phyloP scores from a whole-genome alignment of 148 eudicot species.

The Gaultheria prostrata region DNA sequence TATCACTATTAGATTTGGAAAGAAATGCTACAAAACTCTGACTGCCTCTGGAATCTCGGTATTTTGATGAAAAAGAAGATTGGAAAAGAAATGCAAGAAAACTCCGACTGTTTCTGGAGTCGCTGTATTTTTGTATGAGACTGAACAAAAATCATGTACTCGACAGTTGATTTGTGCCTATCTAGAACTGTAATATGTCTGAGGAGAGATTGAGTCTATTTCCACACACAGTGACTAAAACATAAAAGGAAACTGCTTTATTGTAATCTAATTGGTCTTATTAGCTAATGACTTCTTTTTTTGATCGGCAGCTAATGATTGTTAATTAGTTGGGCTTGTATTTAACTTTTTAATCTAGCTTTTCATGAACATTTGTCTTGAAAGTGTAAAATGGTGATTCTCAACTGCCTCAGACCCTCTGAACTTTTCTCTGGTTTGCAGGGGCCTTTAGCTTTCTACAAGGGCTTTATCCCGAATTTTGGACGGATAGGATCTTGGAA shows the following conservation, averaged over 20 bases:
- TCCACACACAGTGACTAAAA: not conserved
- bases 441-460: conserved; percentile 97
- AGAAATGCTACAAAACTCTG: not conserved
- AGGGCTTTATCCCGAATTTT: conserved; percentile 92
- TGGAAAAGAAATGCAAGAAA: not conserved
- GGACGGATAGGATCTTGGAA: conserved; percentile 97
- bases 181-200: not conserved
- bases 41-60: not conserved
- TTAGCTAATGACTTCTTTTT: not conserved
- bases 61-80: not conserved
- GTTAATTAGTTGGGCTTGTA: not conserved
- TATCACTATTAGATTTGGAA: not conserved
- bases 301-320: not conserved
- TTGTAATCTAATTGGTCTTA: not conserved
- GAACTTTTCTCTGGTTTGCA: conserved; percentile 39
- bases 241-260: not conserved
- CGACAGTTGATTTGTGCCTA: not conserved
- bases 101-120: not conserved
- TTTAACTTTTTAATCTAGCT: not conserved
- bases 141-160: no score
- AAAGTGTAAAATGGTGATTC: not conserved
- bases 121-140: not conserved
- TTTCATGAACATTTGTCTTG: not conserved
- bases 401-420: not conserved
- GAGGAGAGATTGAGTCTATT: no score